Percentiles rank a stretch among this genome's conserved stretches.
Evolutionary conservation across 2,329 filamentous ascomycete species (phyloP).

Genomic region (Botrytis cinerea): DNA sequence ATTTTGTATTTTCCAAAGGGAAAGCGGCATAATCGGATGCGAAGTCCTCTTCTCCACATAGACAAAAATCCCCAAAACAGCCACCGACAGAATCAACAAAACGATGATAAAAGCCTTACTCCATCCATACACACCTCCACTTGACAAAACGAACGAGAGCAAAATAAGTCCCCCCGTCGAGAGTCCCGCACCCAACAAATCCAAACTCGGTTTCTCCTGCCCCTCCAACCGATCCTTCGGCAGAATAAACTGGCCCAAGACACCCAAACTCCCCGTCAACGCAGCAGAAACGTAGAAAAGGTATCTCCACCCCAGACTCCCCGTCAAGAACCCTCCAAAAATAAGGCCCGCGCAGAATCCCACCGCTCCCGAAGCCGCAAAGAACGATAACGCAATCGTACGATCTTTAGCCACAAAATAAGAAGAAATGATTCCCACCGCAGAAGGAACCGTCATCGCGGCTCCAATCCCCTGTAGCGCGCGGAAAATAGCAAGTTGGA

Average conservation of each 20-base stretch:
- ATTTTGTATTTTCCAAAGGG: slow-evolving; percentile 49
- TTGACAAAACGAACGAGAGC: slow-evolving; percentile 49
- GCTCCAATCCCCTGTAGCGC: slow-evolving; percentile 50
- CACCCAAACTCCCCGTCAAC: slow-evolving; percentile 40
- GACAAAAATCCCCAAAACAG: slow-evolving; percentile 44
- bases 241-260: slow-evolving; percentile 43
- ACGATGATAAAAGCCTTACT: slow-evolving; percentile 49
- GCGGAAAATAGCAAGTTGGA: slow-evolving; percentile 47
- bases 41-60: slow-evolving; percentile 47
- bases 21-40: slow-evolving; percentile 50
- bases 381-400: slow-evolving; percentile 45
- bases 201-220: slow-evolving; percentile 43
- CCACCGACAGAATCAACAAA: slow-evolving; percentile 45
- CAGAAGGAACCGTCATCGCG: slow-evolving; percentile 50
- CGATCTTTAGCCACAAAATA: slow-evolving; percentile 45
- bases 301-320: slow-evolving; percentile 45
- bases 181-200: slow-evolving; percentile 46
- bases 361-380: slow-evolving; percentile 45
- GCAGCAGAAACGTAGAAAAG: slow-evolving; percentile 44
- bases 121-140: slow-evolving; percentile 51
- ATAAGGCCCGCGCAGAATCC: slow-evolving; percentile 47
- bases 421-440: slow-evolving; percentile 49
- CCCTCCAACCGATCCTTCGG: slow-evolving; percentile 45
- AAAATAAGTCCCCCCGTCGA: slow-evolving; percentile 48
- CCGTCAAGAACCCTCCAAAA: slow-evolving; percentile 45